Evolutionary conservation across 768 basidiomycete genomes (phyloP).

Genomic region (Saitozyma podzolica): DNA sequence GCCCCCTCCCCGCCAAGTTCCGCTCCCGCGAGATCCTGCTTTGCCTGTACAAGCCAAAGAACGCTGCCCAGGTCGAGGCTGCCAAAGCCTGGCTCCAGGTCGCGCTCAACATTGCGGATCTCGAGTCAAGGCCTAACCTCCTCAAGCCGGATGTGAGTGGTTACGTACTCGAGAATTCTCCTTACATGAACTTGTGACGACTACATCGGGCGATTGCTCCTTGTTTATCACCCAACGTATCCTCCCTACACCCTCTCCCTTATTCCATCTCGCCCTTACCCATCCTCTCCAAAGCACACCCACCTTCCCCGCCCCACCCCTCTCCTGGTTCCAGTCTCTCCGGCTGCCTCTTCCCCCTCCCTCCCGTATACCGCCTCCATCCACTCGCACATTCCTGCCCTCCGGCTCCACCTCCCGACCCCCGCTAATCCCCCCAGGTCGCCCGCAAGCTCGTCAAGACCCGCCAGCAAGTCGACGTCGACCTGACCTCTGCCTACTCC

Average conservation of each 20-base stretch:
- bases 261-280: no score
- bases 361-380: no score
- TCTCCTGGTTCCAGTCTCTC: no score
- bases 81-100: slow-evolving; percentile 66
- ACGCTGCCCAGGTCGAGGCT: slow-evolving; percentile 57
- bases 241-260: neutral
- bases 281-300: no score
- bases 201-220: neutral
- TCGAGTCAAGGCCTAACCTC: slow-evolving; percentile 57
- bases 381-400: no score
- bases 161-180: no score
- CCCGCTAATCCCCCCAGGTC: slow-evolving; percentile 54
- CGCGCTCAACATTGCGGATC: slow-evolving; percentile 74
- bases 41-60: slow-evolving; percentile 61
- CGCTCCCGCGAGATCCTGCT: slow-evolving; percentile 75
- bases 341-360: no score
- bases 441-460: slow-evolving; percentile 70
- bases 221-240: neutral
- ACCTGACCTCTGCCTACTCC: slow-evolving; percentile 53
- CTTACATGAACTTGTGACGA: no score
- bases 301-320: no score
- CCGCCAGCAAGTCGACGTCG: slow-evolving; percentile 70
- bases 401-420: no score
- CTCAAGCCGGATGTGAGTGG: slow-evolving; percentile 67
- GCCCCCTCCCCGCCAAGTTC: slow-evolving; percentile 58